Evolutionary conservation across 441 rosid species (phyloP).

Genomic region (Pelargonium australe): DNA sequence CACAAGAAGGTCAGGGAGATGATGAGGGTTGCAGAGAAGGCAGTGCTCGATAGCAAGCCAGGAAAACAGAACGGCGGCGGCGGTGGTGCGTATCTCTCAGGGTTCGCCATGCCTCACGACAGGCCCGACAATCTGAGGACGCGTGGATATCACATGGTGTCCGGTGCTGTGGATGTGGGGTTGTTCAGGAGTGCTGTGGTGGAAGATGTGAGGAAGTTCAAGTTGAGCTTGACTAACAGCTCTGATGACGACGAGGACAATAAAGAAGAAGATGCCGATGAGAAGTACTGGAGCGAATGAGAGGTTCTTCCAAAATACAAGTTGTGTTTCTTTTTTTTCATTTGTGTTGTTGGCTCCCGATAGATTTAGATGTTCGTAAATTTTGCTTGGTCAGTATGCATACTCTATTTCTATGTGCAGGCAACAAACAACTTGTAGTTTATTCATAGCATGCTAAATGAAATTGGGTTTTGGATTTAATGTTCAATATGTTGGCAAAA

Average conservation of each 20-base stretch:
- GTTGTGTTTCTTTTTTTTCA: not conserved
- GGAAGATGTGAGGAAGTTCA: conserved; percentile 76
- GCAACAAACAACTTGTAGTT: too few species aligned
- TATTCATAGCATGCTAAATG: too few species aligned
- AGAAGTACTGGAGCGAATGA: conserved; percentile 71
- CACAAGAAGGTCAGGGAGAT: conserved; percentile 73
- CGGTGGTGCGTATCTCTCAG: conserved; percentile 49
- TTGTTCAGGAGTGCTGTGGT: conserved; percentile 58
- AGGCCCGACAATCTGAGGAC: conserved; percentile 38
- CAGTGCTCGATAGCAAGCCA: conserved; percentile 44
- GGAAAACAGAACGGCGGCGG: conserved; percentile 21
- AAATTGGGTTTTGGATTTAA: too few species aligned
- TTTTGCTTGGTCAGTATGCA: too few species aligned
- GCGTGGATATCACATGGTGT: conserved; percentile 76
- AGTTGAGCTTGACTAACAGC: conserved; percentile 38
- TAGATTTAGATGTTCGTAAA: too few species aligned
- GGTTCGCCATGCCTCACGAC: conserved; percentile 80
- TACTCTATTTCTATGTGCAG: too few species aligned
- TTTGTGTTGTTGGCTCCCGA: not conserved
- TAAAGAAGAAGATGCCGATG: conserved; percentile 46
- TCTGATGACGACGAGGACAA: conserved; percentile 33
- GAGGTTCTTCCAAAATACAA: too few species aligned
- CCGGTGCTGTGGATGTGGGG: conserved; percentile 69
- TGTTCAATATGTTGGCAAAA: too few species aligned
- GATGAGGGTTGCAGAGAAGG: conserved; percentile 65